Conservation (phyloP, 2,329 filamentous ascomycete species). For the Microdochium bolleyi region DNA sequence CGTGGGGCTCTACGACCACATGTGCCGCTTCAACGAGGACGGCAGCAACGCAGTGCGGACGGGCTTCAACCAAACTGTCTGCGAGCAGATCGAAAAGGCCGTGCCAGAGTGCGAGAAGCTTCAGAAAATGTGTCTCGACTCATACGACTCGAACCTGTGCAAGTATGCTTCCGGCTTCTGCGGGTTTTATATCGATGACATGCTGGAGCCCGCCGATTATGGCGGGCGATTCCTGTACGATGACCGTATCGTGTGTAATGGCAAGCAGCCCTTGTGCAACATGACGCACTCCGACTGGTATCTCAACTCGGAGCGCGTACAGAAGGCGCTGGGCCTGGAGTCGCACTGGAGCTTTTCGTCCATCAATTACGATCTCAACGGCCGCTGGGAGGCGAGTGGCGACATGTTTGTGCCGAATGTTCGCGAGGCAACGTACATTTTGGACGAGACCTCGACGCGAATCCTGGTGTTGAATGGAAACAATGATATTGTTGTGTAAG, state of each 20-base stretch:
- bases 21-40: slow-evolving; percentile 5
- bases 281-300: not conserved
- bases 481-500: not conserved
- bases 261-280: not conserved
- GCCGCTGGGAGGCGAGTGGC: not conserved
- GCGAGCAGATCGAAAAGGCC: not conserved
- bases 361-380: not conserved
- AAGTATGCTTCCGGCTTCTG: not conserved
- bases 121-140: not conserved
- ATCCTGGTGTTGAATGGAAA: not conserved
- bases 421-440: not conserved
- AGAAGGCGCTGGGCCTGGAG: not conserved
- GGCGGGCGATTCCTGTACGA: not conserved
- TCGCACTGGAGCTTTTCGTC: not conserved
- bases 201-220: not conserved
- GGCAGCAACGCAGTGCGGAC: slow-evolving; percentile 3
- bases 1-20: slow-evolving; percentile 9
- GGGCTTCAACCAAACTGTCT: slow-evolving; percentile 2
- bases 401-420: not conserved
- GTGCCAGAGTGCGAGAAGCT: not conserved
- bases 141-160: not conserved
- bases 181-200: not conserved
- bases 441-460: not conserved
- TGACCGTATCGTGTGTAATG: not conserved
- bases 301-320: not conserved